Conservation (phyloP, 441 rosid genomes). For the Breynia disticha region DNA sequence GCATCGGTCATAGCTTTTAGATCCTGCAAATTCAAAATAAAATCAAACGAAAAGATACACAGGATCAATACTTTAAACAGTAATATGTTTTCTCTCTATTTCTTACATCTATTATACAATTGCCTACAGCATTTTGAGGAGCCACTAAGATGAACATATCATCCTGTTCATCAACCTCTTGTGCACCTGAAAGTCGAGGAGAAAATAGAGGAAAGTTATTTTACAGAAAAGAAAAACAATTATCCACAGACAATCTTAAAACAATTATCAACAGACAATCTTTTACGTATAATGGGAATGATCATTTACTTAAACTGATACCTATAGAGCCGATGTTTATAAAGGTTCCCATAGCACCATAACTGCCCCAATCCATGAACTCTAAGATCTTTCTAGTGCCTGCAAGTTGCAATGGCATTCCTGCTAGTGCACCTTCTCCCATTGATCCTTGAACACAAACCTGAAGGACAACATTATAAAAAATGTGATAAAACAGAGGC, state of each 20-base stretch:
- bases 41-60: constrained; percentile 10
- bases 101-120: constrained; percentile 82
- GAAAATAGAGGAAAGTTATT: background rate
- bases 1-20: constrained; percentile 86
- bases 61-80: constrained; percentile 1
- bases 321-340: constrained; percentile 85
- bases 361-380: constrained; percentile 91
- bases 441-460: constrained; percentile 99
- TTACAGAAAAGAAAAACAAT: background rate
- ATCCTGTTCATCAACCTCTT: constrained; percentile 79
- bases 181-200: constrained; percentile 37
- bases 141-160: constrained; percentile 86
- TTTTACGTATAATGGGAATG: background rate
- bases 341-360: constrained; percentile 75
- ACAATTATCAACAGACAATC: background rate
- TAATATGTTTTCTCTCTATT: constrained; percentile 6
- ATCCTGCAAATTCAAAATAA: constrained; percentile 41
- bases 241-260: background rate
- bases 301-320: constrained; percentile 14
- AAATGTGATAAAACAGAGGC: constrained; percentile 4
- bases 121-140: constrained; percentile 96
- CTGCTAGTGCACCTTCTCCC: constrained; percentile 95
- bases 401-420: constrained; percentile 94
- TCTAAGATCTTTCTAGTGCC: constrained; percentile 87
- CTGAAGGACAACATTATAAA: constrained; percentile 26